Evolutionary conservation across 495 filamentous ascomycete species (phyloP).

Genomic region (Neurospora sp.): DNA sequence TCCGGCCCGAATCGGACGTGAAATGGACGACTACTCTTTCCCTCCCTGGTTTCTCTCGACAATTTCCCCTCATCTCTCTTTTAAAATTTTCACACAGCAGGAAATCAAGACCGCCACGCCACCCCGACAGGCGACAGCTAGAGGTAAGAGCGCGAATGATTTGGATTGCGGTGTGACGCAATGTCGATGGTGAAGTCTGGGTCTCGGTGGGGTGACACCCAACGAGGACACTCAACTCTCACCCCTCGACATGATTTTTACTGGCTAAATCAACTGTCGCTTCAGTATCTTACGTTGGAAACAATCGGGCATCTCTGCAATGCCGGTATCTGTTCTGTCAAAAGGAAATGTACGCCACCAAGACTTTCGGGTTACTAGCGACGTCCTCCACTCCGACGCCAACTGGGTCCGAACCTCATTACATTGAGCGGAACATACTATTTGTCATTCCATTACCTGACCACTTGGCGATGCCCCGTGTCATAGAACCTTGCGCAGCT

Average conservation of each 20-base stretch:
- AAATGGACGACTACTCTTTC: neutral
- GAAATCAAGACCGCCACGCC: neutral
- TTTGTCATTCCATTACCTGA: neutral
- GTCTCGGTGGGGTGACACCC: neutral
- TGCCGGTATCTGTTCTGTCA: neutral
- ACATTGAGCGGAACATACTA: neutral
- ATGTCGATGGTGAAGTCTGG: neutral
- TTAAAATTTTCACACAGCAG: neutral
- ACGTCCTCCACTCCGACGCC: neutral
- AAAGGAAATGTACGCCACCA: neutral
- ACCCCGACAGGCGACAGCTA: neutral
- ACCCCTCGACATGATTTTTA: neutral
- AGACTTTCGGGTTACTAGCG: neutral
- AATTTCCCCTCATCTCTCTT: neutral
- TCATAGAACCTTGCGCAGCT: neutral
- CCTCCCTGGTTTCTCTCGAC: neutral
- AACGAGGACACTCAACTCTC: neutral
- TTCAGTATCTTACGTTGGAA: neutral
- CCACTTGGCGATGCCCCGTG: neutral
- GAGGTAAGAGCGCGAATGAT: neutral
- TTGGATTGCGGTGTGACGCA: neutral
- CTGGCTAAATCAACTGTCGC: neutral
- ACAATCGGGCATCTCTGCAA: neutral
- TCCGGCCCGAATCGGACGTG: neutral
- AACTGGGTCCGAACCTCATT: neutral